A percentile compares a stretch with the other conserved stretches of the same genome.
Conservation (phyloP, 345 rosid genomes). For the Sisymbrium altissimum region DNA sequence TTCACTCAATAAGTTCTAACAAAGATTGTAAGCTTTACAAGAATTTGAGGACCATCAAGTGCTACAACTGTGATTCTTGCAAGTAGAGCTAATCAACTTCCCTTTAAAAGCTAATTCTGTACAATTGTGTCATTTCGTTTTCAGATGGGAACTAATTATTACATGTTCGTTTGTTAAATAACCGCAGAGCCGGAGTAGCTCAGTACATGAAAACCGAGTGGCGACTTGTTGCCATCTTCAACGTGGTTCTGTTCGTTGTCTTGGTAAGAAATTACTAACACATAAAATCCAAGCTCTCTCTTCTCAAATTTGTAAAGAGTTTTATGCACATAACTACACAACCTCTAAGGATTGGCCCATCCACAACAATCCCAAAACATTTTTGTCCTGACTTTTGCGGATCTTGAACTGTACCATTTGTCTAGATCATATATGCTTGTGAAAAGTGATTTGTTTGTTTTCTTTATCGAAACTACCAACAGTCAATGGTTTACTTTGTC, state of each 20-base stretch:
- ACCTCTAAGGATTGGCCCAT: background rate
- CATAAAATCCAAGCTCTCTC: too few relatives aligned
- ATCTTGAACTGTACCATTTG: background rate
- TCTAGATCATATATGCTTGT: background rate
- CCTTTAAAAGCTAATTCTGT: background rate
- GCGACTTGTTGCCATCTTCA: slow-evolving; percentile 84
- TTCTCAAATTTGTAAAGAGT: background rate
- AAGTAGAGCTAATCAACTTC: slow-evolving; percentile 47
- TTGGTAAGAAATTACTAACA: slow-evolving; percentile 47
- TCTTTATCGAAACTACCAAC: slow-evolving; percentile 5
- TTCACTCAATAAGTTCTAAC: slow-evolving; percentile 75
- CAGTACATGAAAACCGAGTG: slow-evolving; percentile 93
- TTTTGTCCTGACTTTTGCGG: background rate
- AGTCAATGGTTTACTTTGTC: slow-evolving; percentile 76
- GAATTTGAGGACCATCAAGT: slow-evolving; percentile 60
- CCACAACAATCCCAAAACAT: background rate
- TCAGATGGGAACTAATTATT: background rate
- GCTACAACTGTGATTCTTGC: slow-evolving; percentile 95
- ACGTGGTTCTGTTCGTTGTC: slow-evolving; percentile 59
- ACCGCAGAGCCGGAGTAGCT: slow-evolving; percentile 90
- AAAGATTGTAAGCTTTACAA: slow-evolving; percentile 84
- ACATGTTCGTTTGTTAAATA: background rate
- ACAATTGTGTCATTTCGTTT: background rate
- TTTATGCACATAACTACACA: background rate
- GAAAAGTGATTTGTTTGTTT: background rate